Base-by-base conservation (phyloP, 2,329 filamentous ascomycete genomes). In the Paraphoma chrysanthemicola region DNA sequence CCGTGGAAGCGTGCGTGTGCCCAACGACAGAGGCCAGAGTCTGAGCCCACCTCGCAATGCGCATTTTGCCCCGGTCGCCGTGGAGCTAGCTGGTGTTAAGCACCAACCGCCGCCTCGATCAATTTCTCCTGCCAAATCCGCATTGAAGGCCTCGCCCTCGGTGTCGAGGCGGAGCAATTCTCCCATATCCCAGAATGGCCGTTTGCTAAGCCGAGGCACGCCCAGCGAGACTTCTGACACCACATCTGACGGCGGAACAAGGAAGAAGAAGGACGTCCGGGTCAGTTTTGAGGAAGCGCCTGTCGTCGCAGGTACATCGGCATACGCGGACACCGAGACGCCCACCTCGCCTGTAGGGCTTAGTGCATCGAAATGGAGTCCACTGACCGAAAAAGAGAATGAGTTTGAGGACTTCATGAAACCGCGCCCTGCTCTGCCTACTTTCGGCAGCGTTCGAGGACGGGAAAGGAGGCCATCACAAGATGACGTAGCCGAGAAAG, bases 211-310 rank as follows among this genome's bases (percentile, higher is more conserved):
- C 82, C 63, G 75, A 72, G 43, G 82, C 31, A 74, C 81, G 6
- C 70, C 79, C 1, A 86, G 84, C 60, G 85, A 87, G 57, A 75
- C 81, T 1, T 88, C 86, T 1, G 86, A 88, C 59, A 83, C 77
- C 0, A 80, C 81, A 4, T 88, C 85, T 6, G 75, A 77, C 9
- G 71, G 72, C 33, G 74, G 73, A 6, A 53, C 53, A 18, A 76
- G 67, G 23, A 77, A 77, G 57, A 84, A 85, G 56, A 92, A 87
- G 77, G 85, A 82, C 39, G 85, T 85, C 1, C 83, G 90, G 23
- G 90, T 93, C 45, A 97, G 92, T 77, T 97, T 93, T 70, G 89
- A 92, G 60, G 89, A 92, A 48, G 83, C 84, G n/a, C 84, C 82
- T 8, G 77, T 84, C 9, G 77, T 86, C 2, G 81, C 86, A 18